Conservation (phyloP, 805 yeast genomes). For the Saturnispora sanitii region DNA sequence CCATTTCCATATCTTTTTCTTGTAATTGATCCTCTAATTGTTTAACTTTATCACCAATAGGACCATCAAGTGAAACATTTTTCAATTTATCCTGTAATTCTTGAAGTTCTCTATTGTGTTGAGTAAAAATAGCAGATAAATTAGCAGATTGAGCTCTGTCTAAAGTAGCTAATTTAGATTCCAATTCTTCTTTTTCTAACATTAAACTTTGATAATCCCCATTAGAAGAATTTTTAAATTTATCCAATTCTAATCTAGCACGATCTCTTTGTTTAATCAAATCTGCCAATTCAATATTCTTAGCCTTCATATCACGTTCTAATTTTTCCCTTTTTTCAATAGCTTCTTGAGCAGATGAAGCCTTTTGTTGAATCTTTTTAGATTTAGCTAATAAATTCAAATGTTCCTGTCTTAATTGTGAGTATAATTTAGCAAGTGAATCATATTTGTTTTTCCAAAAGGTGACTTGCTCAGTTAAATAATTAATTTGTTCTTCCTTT, state of each 20-base stretch:
- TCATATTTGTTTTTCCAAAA: conserved; percentile 85
- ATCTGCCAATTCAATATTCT: conserved; percentile 76
- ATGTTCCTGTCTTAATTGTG: conserved; percentile 89
- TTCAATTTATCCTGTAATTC: conserved; percentile 34
- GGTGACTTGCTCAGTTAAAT: conserved; percentile 62
- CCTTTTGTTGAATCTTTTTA: conserved; percentile 76
- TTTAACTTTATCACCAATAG: conserved; percentile 14
- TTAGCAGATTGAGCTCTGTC: conserved; percentile 59
- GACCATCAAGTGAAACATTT: conserved; percentile 20
- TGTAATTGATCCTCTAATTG: conserved; percentile 38
- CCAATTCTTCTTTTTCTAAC: conserved; percentile 52
- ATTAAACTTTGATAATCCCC: conserved; percentile 57
- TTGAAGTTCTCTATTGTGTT: conserved; percentile 55
- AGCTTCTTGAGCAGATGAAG: conserved; percentile 83
- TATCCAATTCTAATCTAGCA: conserved; percentile 73
- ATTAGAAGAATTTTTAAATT: conserved; percentile 52
- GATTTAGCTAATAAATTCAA: conserved; percentile 65
- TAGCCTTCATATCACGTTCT: conserved; percentile 75
- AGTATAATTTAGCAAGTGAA: conserved; percentile 76
- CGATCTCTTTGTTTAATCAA: conserved; percentile 77
- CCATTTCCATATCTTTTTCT: conserved; percentile 71
- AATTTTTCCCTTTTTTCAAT: conserved; percentile 71
- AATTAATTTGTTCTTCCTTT: conserved; percentile 61
- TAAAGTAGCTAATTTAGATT: conserved; percentile 45
- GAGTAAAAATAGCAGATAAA: conserved; percentile 46